phyloP scores from a whole-genome alignment of 805 yeast species.

The Starmera caribaea region DNA sequence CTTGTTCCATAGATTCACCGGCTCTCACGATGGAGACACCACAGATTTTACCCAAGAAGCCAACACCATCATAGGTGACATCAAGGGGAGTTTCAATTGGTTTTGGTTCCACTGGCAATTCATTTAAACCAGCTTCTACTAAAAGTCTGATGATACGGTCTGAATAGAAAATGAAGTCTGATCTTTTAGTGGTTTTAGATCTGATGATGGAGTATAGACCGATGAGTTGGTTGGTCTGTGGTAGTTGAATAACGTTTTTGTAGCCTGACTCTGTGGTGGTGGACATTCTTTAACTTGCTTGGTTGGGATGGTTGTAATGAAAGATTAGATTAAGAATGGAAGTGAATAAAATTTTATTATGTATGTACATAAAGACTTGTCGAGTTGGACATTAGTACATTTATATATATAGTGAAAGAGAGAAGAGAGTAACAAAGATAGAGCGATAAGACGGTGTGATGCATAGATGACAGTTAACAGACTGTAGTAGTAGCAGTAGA shows the following conservation, averaged over 20 bases:
- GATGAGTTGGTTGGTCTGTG: conserved; percentile 82
- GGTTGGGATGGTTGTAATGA: too few relatives aligned
- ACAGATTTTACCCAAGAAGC: conserved; percentile 86
- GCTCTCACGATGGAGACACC: conserved; percentile 98
- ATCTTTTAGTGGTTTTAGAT: conserved; percentile 68
- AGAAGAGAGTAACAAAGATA: too few relatives aligned
- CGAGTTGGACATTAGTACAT: too few relatives aligned
- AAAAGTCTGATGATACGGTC: conserved; percentile 88
- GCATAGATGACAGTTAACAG: too few relatives aligned
- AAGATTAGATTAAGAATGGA: too few relatives aligned
- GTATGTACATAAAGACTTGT: too few relatives aligned
- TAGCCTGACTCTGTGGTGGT: conserved; percentile 13
- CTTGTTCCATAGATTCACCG: conserved; percentile 99
- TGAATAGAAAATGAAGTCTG: conserved; percentile 91
- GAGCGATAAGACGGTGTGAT: too few relatives aligned
- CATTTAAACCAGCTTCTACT: conserved; percentile 93
- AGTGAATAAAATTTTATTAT: too few relatives aligned
- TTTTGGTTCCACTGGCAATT: conserved; percentile 73
- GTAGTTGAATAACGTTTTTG: conserved; percentile 58
- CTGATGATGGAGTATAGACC: conserved; percentile 89
- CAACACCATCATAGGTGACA: conserved; percentile 61
- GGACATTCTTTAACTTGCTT: conserved; percentile 4
- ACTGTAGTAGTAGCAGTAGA: too few relatives aligned
- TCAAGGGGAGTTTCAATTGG: conserved; percentile 72
- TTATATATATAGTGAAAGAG: too few relatives aligned